These are phyloP conservation scores for Malassezia brasiliensis DNA, from an alignment of 1,284 basidiomycete genomes.

Conservation along the genomic window DNA sequence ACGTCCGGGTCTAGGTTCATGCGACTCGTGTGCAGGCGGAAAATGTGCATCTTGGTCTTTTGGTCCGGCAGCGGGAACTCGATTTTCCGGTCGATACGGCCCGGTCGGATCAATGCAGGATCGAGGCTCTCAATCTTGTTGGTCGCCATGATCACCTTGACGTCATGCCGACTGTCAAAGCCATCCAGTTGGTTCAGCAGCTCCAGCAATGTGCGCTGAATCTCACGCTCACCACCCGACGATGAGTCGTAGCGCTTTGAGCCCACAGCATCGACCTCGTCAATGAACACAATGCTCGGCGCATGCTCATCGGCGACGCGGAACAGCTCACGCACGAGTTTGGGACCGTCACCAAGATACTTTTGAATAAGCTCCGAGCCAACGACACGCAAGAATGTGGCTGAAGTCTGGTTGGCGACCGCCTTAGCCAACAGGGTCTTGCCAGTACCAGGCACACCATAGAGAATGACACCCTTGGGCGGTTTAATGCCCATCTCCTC, in stretches of 20 bases:
- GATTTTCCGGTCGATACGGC: slow-evolving; percentile 98
- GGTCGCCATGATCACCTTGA: slow-evolving; percentile 78
- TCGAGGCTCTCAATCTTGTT: slow-evolving; percentile 91
- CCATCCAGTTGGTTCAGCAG: slow-evolving; percentile 72
- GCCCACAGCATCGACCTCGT: slow-evolving; percentile 52
- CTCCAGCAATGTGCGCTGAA: slow-evolving; percentile 51
- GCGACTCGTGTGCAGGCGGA: slow-evolving; percentile 87
- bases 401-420: slow-evolving; percentile 96
- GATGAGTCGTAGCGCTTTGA: slow-evolving; percentile 52
- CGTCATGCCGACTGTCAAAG: slow-evolving; percentile 96
- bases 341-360: slow-evolving; percentile 80
- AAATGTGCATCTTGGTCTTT: slow-evolving; percentile 64
- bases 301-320: slow-evolving; percentile 51
- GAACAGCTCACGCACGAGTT: slow-evolving; percentile 52
- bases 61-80: slow-evolving; percentile 48
- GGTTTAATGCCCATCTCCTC: slow-evolving; percentile 99
- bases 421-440: slow-evolving; percentile 97
- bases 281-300: slow-evolving; percentile 52
- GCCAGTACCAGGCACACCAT: slow-evolving; percentile 95
- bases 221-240: slow-evolving; percentile 51
- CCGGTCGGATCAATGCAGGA: slow-evolving; percentile 91
- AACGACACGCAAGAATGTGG: slow-evolving; percentile 93
- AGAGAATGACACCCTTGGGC: slow-evolving; percentile 97
- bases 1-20: slow-evolving; percentile 91
- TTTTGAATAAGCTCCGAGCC: slow-evolving; percentile 98